Evolutionary conservation across 805 yeast species (phyloP).

Genomic region (Teunomyces kruisii): DNA sequence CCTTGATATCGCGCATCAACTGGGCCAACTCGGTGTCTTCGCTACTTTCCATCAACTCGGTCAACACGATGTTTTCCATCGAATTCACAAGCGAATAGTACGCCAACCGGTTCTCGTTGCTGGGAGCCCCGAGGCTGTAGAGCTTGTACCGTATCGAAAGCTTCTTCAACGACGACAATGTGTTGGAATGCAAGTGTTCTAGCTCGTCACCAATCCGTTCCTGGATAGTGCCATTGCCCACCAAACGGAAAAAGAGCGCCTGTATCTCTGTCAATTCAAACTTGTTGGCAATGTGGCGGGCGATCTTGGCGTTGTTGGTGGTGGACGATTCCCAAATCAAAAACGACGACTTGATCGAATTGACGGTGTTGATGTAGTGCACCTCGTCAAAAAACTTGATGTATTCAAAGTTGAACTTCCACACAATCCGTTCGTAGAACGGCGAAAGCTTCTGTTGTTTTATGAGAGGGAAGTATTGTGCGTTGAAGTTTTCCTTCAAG

Average conservation of each 20-base stretch:
- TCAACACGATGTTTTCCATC: conserved; percentile 11
- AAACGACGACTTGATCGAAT: conserved; percentile 23
- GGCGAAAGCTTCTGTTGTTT: conserved; percentile 22
- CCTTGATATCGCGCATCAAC: conserved; percentile 4
- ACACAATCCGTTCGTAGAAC: conserved; percentile 40
- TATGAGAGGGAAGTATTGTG: conserved; percentile 25
- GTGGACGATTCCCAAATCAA: conserved; percentile 41
- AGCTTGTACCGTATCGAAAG: conserved; percentile 32
- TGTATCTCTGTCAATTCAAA: conserved; percentile 23
- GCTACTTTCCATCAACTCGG: conserved; percentile 6
- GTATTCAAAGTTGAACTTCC: conserved; percentile 43
- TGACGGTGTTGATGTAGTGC: conserved; percentile 21
- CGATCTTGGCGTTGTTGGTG: conserved; percentile 8
- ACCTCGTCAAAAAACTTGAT: conserved; percentile 19
- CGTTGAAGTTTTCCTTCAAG: conserved; percentile 27
- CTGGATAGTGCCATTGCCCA: conserved; percentile 15
- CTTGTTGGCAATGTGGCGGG: conserved; percentile 14
- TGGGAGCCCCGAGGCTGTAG: conserved; percentile 18
- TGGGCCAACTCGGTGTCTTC: neutral
- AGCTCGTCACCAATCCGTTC: conserved; percentile 14
- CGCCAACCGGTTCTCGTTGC: conserved; percentile 9
- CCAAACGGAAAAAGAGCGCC: conserved; percentile 22
- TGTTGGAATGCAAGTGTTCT: conserved; percentile 11
- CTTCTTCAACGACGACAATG: conserved; percentile 29
- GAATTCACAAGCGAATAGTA: conserved; percentile 15